Evolutionary conservation across 2,329 filamentous ascomycete genomes (phyloP), one percentile per base, ranked within the genome.

Genomic region (Calonectria pteridis): DNA sequence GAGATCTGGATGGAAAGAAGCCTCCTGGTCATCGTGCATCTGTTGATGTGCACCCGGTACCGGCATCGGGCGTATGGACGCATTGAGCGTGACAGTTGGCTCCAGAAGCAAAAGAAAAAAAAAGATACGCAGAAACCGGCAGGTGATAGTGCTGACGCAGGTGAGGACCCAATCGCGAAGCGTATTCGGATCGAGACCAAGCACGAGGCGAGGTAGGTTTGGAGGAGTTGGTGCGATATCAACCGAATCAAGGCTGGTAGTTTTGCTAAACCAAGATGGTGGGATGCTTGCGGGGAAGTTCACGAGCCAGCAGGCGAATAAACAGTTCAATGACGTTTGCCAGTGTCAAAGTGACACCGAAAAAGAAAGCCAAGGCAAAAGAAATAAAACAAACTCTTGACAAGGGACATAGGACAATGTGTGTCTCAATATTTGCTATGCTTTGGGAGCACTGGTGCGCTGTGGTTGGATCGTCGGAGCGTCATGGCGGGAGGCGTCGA

Each of bases 61-160:
- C 31, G 65, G 65, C 70, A 51, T 64, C 65, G 65, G 70, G 65
- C 29, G 16, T 69, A 69, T 72, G 58, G 28, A 72, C 65, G 58
- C 37, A 65, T 72, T 69, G 49, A 72, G 70, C 33, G 64, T 64
- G 70, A 33, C 26, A 37, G 70, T 72, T 62, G 33, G 66, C 68
- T 63, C 70, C 55, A 68, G 66, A 58, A 46, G 53, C 29, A 62
- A 51, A 55, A 63, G 13, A 53, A 43, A 58, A 28, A 66, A 31
- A 64, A 23, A 26, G 23, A 59, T 18, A 26, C 35, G 20, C 29
- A 62, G 29, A 37, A 33, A 29, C 23, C 23, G 65, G 67, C 16
- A 62, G 55, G 35, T 53, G 33, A 67, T 55, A 64, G 51, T 35
- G 62, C 31, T 67, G 50, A 59, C 51, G 40, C 18, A 59, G 43